Evolutionary conservation across 345 rosid species (phyloP).

Genomic region (Abelmoschus esculentus): DNA sequence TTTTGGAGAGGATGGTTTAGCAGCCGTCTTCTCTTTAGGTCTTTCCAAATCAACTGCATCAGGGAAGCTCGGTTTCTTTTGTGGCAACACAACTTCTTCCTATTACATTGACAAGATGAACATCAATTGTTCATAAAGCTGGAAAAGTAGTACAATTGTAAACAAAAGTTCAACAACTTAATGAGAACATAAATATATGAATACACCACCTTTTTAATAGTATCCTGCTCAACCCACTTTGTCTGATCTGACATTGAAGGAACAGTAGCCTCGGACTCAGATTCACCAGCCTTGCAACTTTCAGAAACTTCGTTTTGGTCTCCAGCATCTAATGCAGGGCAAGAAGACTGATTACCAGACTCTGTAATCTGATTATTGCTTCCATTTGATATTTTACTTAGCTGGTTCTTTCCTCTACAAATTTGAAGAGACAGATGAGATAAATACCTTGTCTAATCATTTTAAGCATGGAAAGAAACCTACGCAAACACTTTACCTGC

Average conservation of each 20-base stretch:
- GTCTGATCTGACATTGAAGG: conserved; percentile 25
- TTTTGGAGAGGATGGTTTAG: conserved; percentile 46
- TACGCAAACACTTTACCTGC: conserved; percentile 37
- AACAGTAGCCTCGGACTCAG: conserved; percentile 35
- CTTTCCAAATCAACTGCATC: conserved; percentile 43
- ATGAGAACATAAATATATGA: conserved; percentile 6
- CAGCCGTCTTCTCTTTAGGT: conserved; percentile 49
- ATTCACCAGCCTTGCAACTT: conserved; percentile 34
- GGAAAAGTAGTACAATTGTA: neutral
- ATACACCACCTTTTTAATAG: conserved; percentile 40
- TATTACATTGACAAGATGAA: conserved; percentile 16
- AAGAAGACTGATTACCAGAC: conserved; percentile 36
- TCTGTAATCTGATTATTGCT: conserved; percentile 36
- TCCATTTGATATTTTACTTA: conserved; percentile 35
- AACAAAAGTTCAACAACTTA: neutral
- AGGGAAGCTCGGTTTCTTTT: conserved; percentile 28
- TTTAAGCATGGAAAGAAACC: neutral
- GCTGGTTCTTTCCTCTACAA: conserved; percentile 48
- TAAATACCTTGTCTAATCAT: conserved; percentile 5
- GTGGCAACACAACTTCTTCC: conserved; percentile 27
- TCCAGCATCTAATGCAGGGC: conserved; percentile 30
- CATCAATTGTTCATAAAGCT: neutral
- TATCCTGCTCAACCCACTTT: conserved; percentile 30
- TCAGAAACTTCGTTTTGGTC: conserved; percentile 40
- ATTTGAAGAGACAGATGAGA: conserved; percentile 13